Evolutionary conservation across 2,329 filamentous ascomycete species (phyloP).

Genomic region (Epichloe baconii): DNA sequence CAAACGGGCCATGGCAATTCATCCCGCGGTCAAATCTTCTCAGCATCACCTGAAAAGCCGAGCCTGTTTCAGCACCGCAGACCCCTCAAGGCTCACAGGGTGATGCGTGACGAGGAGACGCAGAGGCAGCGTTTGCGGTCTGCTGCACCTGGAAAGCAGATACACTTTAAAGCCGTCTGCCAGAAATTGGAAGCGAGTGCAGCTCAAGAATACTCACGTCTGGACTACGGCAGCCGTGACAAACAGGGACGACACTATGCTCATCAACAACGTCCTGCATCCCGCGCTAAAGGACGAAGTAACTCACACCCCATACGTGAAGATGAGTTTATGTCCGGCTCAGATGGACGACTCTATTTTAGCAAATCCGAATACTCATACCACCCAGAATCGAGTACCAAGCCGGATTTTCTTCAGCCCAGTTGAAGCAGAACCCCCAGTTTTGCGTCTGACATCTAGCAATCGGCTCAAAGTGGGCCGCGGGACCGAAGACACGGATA

Average conservation of each 20-base stretch:
- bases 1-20: background rate
- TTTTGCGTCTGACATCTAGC: background rate
- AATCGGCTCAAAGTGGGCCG: background rate
- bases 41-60: background rate
- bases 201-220: background rate
- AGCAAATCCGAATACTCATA: background rate
- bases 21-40: background rate
- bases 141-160: background rate
- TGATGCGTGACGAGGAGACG: background rate
- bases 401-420: background rate
- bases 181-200: background rate
- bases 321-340: background rate
- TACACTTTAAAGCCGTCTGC: background rate
- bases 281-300: background rate
- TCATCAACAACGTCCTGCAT: background rate
- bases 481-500: background rate
- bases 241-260: background rate
- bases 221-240: background rate
- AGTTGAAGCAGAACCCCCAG: background rate
- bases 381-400: background rate
- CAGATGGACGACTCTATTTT: background rate
- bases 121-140: background rate
- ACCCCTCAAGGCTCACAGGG: background rate
- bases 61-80: background rate
- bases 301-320: background rate